Evolutionary conservation across 2,329 filamentous ascomycete genomes (phyloP).

Genomic region (Sporothrix pallida): DNA sequence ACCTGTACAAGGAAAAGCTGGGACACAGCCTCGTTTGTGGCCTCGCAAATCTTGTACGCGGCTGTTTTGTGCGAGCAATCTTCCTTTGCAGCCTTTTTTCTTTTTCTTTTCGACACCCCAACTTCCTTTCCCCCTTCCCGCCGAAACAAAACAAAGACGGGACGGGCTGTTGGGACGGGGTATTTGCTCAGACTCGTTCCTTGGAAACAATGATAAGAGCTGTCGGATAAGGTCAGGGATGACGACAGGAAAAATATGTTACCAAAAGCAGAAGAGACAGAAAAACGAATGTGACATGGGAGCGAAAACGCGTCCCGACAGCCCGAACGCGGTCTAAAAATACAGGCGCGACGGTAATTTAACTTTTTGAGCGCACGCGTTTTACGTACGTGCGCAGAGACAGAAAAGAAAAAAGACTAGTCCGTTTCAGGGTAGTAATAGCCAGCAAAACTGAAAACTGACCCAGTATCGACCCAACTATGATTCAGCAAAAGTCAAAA

Average conservation of each 20-base stretch:
- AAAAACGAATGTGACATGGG: neutral
- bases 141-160: constrained; percentile 14
- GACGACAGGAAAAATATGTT: neutral
- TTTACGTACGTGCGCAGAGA: constrained; percentile 15
- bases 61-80: constrained; percentile 1
- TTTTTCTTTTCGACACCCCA: neutral
- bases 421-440: constrained; percentile 24
- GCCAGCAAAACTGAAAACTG: neutral
- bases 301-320: constrained; percentile 17
- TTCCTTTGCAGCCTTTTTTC: neutral
- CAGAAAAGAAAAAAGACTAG: neutral
- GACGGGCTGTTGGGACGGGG: constrained; percentile 3
- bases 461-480: neutral
- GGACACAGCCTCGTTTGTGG: constrained; percentile 1
- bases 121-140: neutral
- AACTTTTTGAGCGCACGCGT: constrained; percentile 8
- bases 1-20: too few species aligned
- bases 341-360: constrained; percentile 15
- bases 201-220: constrained; percentile 14
- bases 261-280: neutral
- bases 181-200: neutral
- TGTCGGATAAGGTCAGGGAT: constrained; percentile 19
- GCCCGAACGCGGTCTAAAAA: constrained; percentile 18
- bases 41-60: constrained; percentile 17
- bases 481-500: neutral